A percentile compares a stretch with the other conserved stretches of the same genome.
Conservation (phyloP, 2,329 filamentous ascomycete genomes). For the Aspergillus pseudoterreus region DNA sequence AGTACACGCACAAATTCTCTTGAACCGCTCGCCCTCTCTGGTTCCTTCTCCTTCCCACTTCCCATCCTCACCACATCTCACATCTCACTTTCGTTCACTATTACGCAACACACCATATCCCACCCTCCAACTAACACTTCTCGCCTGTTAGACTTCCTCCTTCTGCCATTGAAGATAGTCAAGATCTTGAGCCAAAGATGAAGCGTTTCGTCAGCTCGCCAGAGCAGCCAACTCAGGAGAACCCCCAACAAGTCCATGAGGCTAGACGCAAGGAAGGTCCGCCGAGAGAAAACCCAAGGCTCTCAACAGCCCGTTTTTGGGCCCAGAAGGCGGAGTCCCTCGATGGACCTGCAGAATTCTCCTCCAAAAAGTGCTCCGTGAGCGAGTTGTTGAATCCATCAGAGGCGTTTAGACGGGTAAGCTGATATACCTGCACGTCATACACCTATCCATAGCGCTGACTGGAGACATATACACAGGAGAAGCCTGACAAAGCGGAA, state of each 20-base stretch:
- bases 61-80: neutral
- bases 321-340: constrained; percentile 8
- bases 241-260: neutral
- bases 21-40: neutral
- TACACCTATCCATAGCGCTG: neutral
- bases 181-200: too few relatives aligned
- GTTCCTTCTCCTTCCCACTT: neutral
- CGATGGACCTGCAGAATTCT: constrained; percentile 2
- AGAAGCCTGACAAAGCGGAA: constrained; percentile 3
- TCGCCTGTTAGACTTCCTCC: neutral
- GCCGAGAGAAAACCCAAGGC: neutral
- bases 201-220: too few relatives aligned
- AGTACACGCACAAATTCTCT: neutral
- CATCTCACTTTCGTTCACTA: neutral
- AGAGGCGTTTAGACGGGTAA: neutral
- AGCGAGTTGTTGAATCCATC: neutral
- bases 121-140: neutral
- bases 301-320: constrained; percentile 5
- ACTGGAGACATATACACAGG: neutral
- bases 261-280: neutral
- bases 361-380: neutral
- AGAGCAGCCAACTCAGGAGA: too few relatives aligned
- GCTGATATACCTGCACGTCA: neutral
- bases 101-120: neutral
- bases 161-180: neutral